Base-by-base conservation (phyloP, 805 yeast genomes). In the Metschnikowia santaceciliae region DNA sequence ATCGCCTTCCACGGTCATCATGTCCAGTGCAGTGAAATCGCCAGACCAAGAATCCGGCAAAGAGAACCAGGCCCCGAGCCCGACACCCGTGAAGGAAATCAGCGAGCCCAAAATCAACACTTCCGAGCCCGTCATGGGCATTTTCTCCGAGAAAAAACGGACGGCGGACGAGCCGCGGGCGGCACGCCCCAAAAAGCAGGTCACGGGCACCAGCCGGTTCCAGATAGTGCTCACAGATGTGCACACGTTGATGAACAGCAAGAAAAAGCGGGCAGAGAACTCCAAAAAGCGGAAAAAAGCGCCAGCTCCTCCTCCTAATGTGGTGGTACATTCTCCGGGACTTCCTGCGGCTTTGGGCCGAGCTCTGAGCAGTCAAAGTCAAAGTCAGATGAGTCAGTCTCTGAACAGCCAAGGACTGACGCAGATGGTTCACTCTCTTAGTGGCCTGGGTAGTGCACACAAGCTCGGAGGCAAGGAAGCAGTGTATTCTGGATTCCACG, bases 1-100 rank as follows among this genome's bases (percentile, higher is more conserved):
- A 2, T 72, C 77, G 3, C 78, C 78, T 0, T 69, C 76, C 2
- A 74, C 78, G 1, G 76, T 72, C 10, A 68, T 74, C 4, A 62
- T 73, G 61, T 64, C 71, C 1, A 68, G 72, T 52, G 68, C 67
- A 1, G 51, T 53, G 2, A 64, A 61, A 35, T 49, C 56, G n/a
- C 60, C 60, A 2, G 44, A 61, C n/a, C 30, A 46, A 11, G 39
- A 47, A 17, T 53, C 46, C 11, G 42, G 8, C 20, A 53, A 53
- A 37, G 38, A 32, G 11, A 41, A 40, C 15, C 51, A 23, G 7
- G 71, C 72, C 13, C 65, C 68, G n/a, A 68, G 71, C 46, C 76
- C 76, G 14, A 72, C 77, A 1, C 77, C 77, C 1, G 60, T 59
- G 34, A 67, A 70, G 53, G 64, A 61, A 23, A 34, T 38, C 6